phyloP scores from a whole-genome alignment of 2,329 filamentous ascomycete genomes.

The Cytospora schulzeri region DNA sequence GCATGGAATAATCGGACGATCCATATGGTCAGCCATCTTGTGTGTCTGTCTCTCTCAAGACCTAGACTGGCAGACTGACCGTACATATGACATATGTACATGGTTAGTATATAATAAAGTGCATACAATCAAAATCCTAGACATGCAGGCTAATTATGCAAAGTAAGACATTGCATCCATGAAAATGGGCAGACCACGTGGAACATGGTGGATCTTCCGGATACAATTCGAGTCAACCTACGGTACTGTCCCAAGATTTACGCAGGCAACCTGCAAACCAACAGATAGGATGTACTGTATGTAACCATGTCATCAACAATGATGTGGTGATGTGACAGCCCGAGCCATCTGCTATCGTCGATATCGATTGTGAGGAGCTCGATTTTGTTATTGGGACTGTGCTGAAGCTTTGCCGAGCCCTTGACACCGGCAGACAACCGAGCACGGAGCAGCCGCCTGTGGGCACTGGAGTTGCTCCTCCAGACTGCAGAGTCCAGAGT shows the following conservation, averaged over 20 bases:
- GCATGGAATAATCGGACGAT: not conserved
- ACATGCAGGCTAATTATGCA: slow-evolving; percentile 19
- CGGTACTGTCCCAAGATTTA: not conserved
- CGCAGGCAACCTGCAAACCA: not conserved
- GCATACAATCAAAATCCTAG: not conserved
- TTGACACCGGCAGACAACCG: slow-evolving; percentile 5
- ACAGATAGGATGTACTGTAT: not conserved
- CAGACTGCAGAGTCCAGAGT: too few relatives aligned
- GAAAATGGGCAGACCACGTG: slow-evolving; percentile 13
- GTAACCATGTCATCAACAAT: not conserved
- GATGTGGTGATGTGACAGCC: not conserved
- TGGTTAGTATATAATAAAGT: too few relatives aligned
- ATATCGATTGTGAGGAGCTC: not conserved
- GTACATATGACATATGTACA: not conserved
- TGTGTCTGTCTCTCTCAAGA: not conserved
- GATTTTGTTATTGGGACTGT: not conserved
- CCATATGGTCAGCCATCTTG: not conserved
- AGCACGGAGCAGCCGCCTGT: slow-evolving; percentile 9
- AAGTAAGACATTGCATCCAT: slow-evolving; percentile 17
- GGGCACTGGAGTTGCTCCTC: not conserved
- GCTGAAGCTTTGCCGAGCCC: not conserved
- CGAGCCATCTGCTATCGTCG: not conserved
- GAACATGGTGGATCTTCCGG: slow-evolving; percentile 16
- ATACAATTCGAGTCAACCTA: not conserved
- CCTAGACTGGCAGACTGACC: not conserved